Base-by-base conservation (phyloP, 2,329 filamentous ascomycete genomes). In the Exophiala bonariae region DNA sequence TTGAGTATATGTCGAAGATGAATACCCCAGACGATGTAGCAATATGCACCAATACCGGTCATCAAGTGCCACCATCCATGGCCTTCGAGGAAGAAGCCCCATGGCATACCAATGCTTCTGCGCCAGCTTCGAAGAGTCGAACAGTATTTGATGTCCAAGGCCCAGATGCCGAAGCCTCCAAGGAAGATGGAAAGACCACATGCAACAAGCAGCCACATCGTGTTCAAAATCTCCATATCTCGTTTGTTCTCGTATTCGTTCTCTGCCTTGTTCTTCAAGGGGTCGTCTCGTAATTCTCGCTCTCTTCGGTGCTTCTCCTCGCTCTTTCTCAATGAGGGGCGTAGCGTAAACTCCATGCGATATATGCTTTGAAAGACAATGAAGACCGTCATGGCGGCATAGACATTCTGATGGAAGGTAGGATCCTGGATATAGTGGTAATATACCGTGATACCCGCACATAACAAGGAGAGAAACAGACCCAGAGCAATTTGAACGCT, bases 361-460 rank as follows among this genome's bases (percentile, higher is more conserved):
- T 82, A 89, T 74, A 91, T 84, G 59, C 83, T 86, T 26, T 86
- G 82, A 43, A 86, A 72, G 18, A 93, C 75, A 17, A 92, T 81
- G 33, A 83, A 73, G 4, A 77, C 76, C 0, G 88, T 93, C 34
- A 95, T 70, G 3, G 86, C 62, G 2, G 83, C 87, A 59, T 90
- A 95, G 3, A 85, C 85, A 51, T 82, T 83, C 64, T 95, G 88
- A 68, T 95, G 89, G 66, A 95, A 95, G 1, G 81, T 74, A 0
- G 89, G 88, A 55, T 95, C 84, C 63, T 91, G 88, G 13, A 90
- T 81, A 53, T 87, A 82, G 62, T 90, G 86, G 67, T 95, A 95
- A 66, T 86, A 81, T 32, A 86, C 74, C 11, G 89, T 93, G 64
- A 95, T 91, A 60, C 83, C 86, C 30, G 71, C 66, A n/a, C 80